Percentiles rank a stretch among this genome's conserved stretches.
Conservation (phyloP, 495 filamentous ascomycete genomes). For the Talaromyces ruber region DNA sequence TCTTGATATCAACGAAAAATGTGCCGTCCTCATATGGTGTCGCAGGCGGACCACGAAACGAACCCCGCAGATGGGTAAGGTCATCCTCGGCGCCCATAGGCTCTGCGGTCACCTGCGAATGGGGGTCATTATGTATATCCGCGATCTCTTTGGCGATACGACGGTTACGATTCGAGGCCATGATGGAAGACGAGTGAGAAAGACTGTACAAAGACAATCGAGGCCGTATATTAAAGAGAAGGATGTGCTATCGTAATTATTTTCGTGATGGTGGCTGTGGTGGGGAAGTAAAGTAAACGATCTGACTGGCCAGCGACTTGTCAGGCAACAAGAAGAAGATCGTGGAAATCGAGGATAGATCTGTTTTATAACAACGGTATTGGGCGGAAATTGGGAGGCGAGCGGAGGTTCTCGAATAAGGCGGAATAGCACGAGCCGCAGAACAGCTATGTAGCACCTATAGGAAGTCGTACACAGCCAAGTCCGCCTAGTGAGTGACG, state of each 20-base stretch:
- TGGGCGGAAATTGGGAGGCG: background rate
- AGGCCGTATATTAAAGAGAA: background rate
- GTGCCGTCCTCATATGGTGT: constrained; percentile 90
- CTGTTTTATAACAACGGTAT: background rate
- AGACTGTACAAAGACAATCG: background rate
- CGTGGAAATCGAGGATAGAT: background rate
- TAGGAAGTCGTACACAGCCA: background rate
- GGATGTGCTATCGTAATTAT: background rate
- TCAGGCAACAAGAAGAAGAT: background rate
- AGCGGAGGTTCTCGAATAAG: background rate
- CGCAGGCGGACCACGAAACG: constrained; percentile 80
- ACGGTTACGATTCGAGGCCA: constrained; percentile 71
- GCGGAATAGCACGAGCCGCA: background rate
- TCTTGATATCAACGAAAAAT: constrained; percentile 75
- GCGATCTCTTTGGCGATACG: constrained; percentile 86
- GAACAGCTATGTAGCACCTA: background rate
- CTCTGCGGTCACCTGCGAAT: constrained; percentile 63
- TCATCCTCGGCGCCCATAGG: constrained; percentile 57
- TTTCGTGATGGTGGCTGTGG: background rate
- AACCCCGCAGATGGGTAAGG: constrained; percentile 75
- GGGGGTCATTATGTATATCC: constrained; percentile 72
- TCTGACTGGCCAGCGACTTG: background rate
- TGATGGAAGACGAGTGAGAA: constrained; percentile 19
- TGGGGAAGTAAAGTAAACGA: background rate
- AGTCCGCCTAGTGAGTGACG: background rate